Evolutionary conservation across 805 yeast species (phyloP).

Genomic region (Cyberlindnera maclurae): DNA sequence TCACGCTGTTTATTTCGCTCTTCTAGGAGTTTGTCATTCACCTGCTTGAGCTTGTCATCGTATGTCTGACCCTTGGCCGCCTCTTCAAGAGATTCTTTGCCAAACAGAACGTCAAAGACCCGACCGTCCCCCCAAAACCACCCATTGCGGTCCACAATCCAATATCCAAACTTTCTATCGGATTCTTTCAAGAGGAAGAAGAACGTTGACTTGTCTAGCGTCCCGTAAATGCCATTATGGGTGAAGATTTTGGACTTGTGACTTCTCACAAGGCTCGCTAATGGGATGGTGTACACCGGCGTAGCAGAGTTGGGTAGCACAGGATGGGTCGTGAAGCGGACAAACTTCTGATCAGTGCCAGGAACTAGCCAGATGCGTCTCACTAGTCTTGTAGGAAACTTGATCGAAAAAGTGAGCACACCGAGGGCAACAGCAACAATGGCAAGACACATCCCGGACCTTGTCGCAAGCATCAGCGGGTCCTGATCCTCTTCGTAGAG

Average conservation of each 20-base stretch:
- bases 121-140: constrained; percentile 93
- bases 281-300: constrained; percentile 59
- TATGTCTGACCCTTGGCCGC: constrained; percentile 42
- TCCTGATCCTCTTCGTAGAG: constrained; percentile 48
- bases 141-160: constrained; percentile 75
- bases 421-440: constrained; percentile 35
- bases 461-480: constrained; percentile 25
- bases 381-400: constrained; percentile 63
- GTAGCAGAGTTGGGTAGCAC: constrained; percentile 68
- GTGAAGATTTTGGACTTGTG: constrained; percentile 69
- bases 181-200: constrained; percentile 65
- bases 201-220: constrained; percentile 66
- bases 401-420: constrained; percentile 27
- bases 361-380: constrained; percentile 77
- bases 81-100: constrained; percentile 67
- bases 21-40: constrained; percentile 13
- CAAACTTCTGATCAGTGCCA: constrained; percentile 27
- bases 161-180: constrained; percentile 44
- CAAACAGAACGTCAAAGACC: constrained; percentile 73
- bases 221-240: constrained; percentile 83
- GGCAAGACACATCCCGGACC: constrained; percentile 33
- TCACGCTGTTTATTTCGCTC: constrained; percentile 16
- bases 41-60: constrained; percentile 18
- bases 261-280: constrained; percentile 47
- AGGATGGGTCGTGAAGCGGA: constrained; percentile 70